These are phyloP conservation scores for Acer saccharum DNA, from an alignment of 345 rosid species.

Conservation along the genomic window DNA sequence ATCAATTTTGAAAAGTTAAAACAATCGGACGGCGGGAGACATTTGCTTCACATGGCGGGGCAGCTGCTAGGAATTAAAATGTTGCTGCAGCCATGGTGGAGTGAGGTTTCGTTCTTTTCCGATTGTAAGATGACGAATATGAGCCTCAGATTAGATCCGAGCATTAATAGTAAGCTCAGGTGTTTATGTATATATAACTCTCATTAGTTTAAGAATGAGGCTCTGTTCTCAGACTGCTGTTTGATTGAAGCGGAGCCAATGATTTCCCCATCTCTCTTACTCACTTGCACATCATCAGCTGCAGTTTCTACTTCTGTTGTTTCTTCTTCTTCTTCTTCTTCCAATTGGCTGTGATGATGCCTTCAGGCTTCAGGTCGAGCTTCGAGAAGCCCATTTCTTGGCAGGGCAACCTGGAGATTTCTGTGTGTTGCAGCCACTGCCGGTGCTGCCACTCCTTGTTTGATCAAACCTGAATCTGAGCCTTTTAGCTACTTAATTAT, in stretches of 20 bases:
- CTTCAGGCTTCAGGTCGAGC: background rate
- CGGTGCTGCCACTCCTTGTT: background rate
- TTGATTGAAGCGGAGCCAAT: background rate
- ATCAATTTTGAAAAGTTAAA: too few species aligned
- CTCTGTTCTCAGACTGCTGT: background rate
- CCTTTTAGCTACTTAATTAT: background rate
- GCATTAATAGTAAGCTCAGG: too few species aligned
- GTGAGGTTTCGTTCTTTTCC: background rate
- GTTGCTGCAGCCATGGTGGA: slow-evolving; percentile 13
- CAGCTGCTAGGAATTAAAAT: background rate
- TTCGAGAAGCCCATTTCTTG: background rate
- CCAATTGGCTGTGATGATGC: slow-evolving; percentile 10
- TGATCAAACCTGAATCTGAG: background rate
- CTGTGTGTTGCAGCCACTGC: background rate
- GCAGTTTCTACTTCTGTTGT: background rate
- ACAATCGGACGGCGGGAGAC: background rate
- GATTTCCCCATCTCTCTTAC: background rate
- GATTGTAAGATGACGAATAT: background rate
- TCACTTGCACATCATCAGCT: background rate
- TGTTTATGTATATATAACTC: too few species aligned
- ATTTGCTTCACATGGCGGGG: slow-evolving; percentile 12
- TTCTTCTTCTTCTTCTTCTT: background rate
- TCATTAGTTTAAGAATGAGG: background rate
- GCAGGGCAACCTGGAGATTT: slow-evolving; percentile 2
- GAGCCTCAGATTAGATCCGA: slow-evolving; percentile 13